These are phyloP conservation scores for Nymphaea thermarum DNA, from an alignment of 164 flowering plant genomes.

Conservation along the genomic window DNA sequence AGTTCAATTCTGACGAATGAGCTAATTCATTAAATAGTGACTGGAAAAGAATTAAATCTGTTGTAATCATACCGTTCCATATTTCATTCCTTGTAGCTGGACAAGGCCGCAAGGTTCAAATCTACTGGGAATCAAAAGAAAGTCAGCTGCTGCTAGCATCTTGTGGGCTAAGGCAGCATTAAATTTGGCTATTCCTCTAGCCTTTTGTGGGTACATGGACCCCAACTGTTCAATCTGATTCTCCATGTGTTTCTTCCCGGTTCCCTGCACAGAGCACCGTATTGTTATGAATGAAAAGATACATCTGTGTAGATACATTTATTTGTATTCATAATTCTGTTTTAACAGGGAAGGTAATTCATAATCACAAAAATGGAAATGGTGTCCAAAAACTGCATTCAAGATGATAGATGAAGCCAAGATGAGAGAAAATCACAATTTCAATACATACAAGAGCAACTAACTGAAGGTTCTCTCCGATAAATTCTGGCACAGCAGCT, in stretches of 20 bases:
- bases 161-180: slow-evolving; percentile 78
- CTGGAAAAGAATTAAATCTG: background rate
- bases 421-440: background rate
- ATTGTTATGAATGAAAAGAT: too few species aligned
- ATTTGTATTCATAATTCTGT: too few species aligned
- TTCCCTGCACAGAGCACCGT: slow-evolving; percentile 37
- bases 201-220: slow-evolving; percentile 50
- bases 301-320: background rate
- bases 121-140: slow-evolving; percentile 67
- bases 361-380: background rate
- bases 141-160: slow-evolving; percentile 84
- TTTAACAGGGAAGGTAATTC: too few species aligned
- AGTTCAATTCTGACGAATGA: background rate
- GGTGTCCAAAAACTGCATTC: background rate
- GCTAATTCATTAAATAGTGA: too few species aligned
- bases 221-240: slow-evolving; percentile 64
- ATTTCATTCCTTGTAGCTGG: slow-evolving; percentile 84
- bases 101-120: slow-evolving; percentile 98
- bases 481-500: slow-evolving; percentile 55
- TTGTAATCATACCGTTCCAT: slow-evolving; percentile 58
- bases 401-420: background rate
- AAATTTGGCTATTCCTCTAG: slow-evolving; percentile 77
- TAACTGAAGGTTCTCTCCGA: slow-evolving; percentile 53
- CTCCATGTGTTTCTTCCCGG: slow-evolving; percentile 82
- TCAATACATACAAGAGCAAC: slow-evolving; percentile 38